Percentiles rank a stretch among this genome's conserved stretches.
phyloP scores from a whole-genome alignment of 2,329 filamentous ascomycete genomes.

The Aureobasidium sp. region DNA sequence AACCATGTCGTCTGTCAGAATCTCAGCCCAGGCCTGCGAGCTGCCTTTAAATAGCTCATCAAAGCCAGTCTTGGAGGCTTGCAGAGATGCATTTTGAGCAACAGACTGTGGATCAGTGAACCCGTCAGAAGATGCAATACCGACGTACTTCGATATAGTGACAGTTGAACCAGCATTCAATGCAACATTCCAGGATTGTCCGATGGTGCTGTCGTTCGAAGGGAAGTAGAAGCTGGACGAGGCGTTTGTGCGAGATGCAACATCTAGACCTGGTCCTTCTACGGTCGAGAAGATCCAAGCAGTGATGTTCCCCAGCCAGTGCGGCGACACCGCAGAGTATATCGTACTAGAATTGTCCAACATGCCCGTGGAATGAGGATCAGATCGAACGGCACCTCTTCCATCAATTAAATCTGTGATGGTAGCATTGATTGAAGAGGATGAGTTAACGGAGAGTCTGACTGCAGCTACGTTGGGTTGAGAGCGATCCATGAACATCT shows the following conservation, averaged over 20 bases:
- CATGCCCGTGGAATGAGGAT: conserved; percentile 47
- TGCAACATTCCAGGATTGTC: conserved; percentile 48
- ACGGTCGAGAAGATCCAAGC: conserved; percentile 50
- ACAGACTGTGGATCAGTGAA: conserved; percentile 48
- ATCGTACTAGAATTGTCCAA: conserved; percentile 46
- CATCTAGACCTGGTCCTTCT: conserved; percentile 35
- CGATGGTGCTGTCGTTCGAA: conserved; percentile 54
- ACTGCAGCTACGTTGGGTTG: conserved; percentile 54
- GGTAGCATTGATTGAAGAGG: conserved; percentile 43
- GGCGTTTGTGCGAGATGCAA: conserved; percentile 33
- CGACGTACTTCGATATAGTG: conserved; percentile 57
- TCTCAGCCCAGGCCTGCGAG: conserved; percentile 50
- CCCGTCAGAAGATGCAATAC: conserved; percentile 59
- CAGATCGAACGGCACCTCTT: conserved; percentile 55
- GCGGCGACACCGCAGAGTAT: conserved; percentile 56
- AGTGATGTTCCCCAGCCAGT: conserved; percentile 52
- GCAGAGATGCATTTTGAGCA: conserved; percentile 47
- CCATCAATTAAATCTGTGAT: conserved; percentile 62
- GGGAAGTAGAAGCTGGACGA: conserved; percentile 41
- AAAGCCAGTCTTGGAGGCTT: conserved; percentile 46
- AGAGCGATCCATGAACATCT: conserved; percentile 57
- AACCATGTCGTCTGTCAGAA: conserved; percentile 53
- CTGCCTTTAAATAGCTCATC: conserved; percentile 47
- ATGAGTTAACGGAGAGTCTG: conserved; percentile 49
- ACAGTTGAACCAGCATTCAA: conserved; percentile 45